Percentiles rank a stretch among this genome's conserved stretches.
phyloP scores from a whole-genome alignment of 352 stramenopile species.

The Globisporangium canariense region DNA sequence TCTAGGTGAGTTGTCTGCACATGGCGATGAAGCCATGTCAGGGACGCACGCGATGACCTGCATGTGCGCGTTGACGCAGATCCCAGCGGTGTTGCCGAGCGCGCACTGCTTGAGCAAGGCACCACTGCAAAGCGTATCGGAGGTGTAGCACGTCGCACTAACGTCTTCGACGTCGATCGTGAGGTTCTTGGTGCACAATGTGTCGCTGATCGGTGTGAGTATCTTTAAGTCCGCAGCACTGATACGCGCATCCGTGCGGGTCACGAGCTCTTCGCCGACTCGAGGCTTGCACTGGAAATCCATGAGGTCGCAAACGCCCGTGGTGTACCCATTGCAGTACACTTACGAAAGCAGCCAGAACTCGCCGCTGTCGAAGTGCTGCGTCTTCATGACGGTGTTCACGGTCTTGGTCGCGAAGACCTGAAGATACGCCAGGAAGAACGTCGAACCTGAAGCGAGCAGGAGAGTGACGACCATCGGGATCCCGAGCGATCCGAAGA shows the following conservation, averaged over 20 bases:
- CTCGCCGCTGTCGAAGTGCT: conserved; percentile 37
- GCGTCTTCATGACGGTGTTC: conserved; percentile 39
- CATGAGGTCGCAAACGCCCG: neutral
- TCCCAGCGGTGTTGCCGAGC: conserved; percentile 16
- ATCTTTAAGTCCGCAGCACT: conserved; percentile 16
- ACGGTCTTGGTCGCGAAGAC: conserved; percentile 31
- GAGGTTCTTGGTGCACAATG: conserved; percentile 6
- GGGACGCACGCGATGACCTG: conserved; percentile 43
- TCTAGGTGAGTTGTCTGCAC: conserved; percentile 30
- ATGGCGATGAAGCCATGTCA: conserved; percentile 30
- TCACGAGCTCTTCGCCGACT: conserved; percentile 19
- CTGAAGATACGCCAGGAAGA: conserved; percentile 39
- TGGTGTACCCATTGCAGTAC: neutral
- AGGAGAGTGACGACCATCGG: conserved; percentile 41
- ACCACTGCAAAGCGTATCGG: conserved; percentile 25
- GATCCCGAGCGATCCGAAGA: conserved; percentile 35
- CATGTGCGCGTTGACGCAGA: conserved; percentile 47
- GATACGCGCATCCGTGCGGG: conserved; percentile 26
- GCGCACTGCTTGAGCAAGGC: conserved; percentile 31
- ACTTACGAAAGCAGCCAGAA: conserved; percentile 36
- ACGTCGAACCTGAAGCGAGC: conserved; percentile 29
- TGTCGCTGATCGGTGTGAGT: neutral
- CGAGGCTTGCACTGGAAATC: conserved; percentile 30
- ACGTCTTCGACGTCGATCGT: neutral
- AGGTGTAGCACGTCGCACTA: conserved; percentile 20